phyloP scores from a whole-genome alignment of 306 rosid species.

The Mimosa bimucronata region DNA sequence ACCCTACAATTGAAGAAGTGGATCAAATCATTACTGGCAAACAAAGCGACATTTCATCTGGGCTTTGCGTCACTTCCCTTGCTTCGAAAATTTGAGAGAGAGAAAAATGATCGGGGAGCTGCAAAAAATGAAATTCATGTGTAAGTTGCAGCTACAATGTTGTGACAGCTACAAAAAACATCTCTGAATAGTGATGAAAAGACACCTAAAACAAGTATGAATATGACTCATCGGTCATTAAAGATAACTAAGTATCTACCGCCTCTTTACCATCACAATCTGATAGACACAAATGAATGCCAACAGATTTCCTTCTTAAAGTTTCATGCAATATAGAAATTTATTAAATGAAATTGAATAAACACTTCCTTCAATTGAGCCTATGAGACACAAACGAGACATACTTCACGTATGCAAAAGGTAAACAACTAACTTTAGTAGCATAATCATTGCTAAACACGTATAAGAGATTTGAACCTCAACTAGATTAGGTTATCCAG shows the following conservation, averaged over 20 bases:
- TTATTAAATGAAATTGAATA: not conserved
- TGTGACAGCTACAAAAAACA: constrained; percentile 34
- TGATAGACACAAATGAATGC: constrained; percentile 22
- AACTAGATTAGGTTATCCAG: constrained; percentile 12
- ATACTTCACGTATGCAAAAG: not conserved
- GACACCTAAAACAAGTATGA: not conserved
- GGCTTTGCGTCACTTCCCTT: constrained; percentile 89
- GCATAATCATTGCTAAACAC: constrained; percentile 25
- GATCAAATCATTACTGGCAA: constrained; percentile 40
- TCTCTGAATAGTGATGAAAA: constrained; percentile 21
- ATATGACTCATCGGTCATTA: not conserved
- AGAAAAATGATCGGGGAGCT: constrained; percentile 97
- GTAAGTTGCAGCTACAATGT: constrained; percentile 30
- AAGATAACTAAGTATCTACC: constrained; percentile 19
- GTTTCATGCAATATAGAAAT: not conserved
- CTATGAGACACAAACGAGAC: not conserved
- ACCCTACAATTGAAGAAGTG: constrained; percentile 56
- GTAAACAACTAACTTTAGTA: constrained; percentile 25
- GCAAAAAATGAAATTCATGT: constrained; percentile 42
- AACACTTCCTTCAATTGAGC: not conserved
- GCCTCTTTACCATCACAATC: constrained; percentile 3
- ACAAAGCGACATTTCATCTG: constrained; percentile 55
- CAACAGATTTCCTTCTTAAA: constrained; percentile 20
- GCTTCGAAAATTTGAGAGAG: constrained; percentile 93
- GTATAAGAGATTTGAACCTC: constrained; percentile 10